Percentiles rank a stretch among this genome's conserved stretches.
Conservation (phyloP, 2,329 filamentous ascomycete genomes). For the Colletotrichum theobromicola region DNA sequence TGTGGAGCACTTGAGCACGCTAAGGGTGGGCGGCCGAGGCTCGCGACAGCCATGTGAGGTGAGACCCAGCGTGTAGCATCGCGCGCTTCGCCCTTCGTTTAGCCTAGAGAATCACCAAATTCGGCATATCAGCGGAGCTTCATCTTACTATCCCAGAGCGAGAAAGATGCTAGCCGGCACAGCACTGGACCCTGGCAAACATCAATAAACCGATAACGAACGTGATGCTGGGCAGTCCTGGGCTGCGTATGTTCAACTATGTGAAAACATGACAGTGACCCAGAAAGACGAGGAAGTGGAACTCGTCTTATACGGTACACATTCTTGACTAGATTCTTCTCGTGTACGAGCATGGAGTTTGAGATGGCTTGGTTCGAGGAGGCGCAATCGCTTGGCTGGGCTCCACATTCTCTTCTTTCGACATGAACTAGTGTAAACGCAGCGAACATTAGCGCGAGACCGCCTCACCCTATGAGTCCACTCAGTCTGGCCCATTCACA, state of each 20-base stretch:
- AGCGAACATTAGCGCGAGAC: not conserved
- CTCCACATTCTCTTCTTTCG: not conserved
- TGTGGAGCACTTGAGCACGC: fast-evolving
- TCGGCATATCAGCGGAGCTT: not conserved
- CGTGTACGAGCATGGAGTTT: not conserved
- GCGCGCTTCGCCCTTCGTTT: not conserved
- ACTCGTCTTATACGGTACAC: not conserved
- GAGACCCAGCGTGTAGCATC: not conserved
- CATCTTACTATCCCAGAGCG: not conserved
- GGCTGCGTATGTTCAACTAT: not conserved
- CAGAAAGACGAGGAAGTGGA: not conserved
- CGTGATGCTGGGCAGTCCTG: not conserved
- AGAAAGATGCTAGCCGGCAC: not conserved
- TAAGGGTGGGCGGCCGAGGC: fast-evolving
- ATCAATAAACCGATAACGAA: not conserved
- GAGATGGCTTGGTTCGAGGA: not conserved
- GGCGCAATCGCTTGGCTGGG: not conserved
- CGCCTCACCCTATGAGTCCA: not conserved
- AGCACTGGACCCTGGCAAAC: not conserved
- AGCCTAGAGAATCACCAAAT: not conserved
- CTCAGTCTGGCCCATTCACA: fast-evolving
- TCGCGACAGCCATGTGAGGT: not conserved
- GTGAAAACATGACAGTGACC: not conserved
- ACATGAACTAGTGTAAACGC: not conserved
- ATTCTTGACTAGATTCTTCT: fast-evolving